These are phyloP conservation scores for Symmetrospora coprosmae DNA, from an alignment of 768 basidiomycete species.

Conservation along the genomic window DNA sequence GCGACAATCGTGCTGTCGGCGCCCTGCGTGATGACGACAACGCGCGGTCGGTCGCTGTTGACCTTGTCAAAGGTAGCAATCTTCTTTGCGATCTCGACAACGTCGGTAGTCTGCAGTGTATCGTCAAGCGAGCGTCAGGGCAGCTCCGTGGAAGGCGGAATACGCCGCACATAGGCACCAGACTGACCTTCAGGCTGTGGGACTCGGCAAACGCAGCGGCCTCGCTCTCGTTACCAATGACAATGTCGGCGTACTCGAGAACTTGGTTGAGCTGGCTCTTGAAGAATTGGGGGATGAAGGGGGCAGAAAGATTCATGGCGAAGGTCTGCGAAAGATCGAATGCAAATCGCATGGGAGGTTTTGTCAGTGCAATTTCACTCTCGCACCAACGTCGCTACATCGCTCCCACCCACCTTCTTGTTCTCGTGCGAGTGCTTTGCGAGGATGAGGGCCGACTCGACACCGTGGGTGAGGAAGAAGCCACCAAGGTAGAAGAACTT, in stretches of 20 bases:
- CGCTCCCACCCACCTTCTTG: conserved; percentile 50
- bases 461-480: conserved; percentile 91
- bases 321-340: conserved; percentile 49
- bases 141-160: background rate
- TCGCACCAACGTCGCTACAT: background rate
- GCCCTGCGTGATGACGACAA: conserved; percentile 85
- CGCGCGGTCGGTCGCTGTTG: conserved; percentile 54
- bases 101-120: conserved; percentile 45
- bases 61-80: conserved; percentile 65
- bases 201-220: conserved; percentile 71
- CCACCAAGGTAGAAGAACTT: conserved; percentile 88
- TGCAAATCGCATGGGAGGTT: no score
- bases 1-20: conserved; percentile 64
- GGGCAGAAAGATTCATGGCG: conserved; percentile 83
- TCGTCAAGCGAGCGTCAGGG: background rate
- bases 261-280: conserved; percentile 61
- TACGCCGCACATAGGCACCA: background rate
- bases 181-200: conserved; percentile 48
- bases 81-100: conserved; percentile 53
- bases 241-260: conserved; percentile 67
- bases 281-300: conserved; percentile 95
- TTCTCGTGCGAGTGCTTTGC: conserved; percentile 60
- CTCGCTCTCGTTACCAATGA: conserved; percentile 95
- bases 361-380: no score
- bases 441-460: conserved; percentile 54